Evolutionary conservation across 768 basidiomycete genomes (phyloP).

Genomic region (Kondoa subrosea): DNA sequence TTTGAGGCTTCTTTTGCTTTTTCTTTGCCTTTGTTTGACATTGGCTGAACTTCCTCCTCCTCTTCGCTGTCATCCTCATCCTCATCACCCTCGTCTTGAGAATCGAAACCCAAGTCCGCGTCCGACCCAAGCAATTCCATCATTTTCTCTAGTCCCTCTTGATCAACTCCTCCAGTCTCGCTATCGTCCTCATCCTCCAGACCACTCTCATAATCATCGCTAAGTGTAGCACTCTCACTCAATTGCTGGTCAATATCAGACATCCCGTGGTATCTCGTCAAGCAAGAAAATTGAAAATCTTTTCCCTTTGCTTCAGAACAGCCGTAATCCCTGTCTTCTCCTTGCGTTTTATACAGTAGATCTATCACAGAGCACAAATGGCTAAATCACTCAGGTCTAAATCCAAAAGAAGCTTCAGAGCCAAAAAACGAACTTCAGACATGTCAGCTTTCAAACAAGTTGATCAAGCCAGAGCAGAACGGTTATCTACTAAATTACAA

Average conservation of each 20-base stretch:
- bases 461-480: conserved; percentile 14
- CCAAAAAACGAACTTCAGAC: conserved; percentile 9
- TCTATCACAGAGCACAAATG: neutral
- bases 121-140: neutral
- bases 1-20: conserved; percentile 35
- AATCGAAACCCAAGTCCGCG: neutral
- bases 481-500: conserved; percentile 11
- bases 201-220: neutral
- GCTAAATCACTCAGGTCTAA: conserved; percentile 20
- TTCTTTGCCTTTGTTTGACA: conserved; percentile 7
- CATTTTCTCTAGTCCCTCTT: neutral
- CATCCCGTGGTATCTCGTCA: too few relatives aligned
- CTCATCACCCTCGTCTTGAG: neutral
- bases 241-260: neutral
- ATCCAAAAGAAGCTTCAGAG: conserved; percentile 12
- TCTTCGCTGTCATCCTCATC: neutral
- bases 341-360: too few relatives aligned
- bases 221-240: neutral
- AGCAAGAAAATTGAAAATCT: too few relatives aligned
- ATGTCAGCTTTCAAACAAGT: conserved; percentile 13
- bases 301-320: too few relatives aligned
- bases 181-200: too few relatives aligned
- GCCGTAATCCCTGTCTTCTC: too few relatives aligned
- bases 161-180: neutral
- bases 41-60: conserved; percentile 6